Base-by-base conservation (phyloP, 2,329 filamentous ascomycete genomes). In the Aspergillus niger region DNA sequence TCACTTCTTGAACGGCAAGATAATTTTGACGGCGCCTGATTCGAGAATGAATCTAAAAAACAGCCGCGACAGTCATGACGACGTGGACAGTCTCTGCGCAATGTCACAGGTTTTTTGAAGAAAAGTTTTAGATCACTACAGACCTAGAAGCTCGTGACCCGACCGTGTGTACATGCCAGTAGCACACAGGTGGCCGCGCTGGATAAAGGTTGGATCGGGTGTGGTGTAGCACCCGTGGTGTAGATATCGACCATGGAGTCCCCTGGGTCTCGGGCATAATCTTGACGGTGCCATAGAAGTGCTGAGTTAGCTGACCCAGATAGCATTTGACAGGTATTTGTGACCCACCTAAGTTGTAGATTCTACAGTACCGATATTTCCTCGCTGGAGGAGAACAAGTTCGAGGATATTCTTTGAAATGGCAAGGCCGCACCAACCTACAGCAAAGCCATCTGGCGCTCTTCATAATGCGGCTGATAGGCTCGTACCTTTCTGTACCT, bases 21-120 rank as follows among this genome's bases (percentile, higher is more conserved):
- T 80, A 70, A 91, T 89, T 30, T 86, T 84, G 36, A 91, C 86
- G 2, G 85, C 85, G 20, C 87, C 87, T 36, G 86, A 86, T 7
- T 87, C 89, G 65, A 88, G 87, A 0, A 87, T 88, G 8, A 91
- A 71, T 0, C 86, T 84, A 30, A 82, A 82, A 3, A 83, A 36
- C 10, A 36, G 32, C 11, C 11, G 32, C 32, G 2, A 82, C 79
- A 30, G 89, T 82, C 49, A 90, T 36, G 5, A 36, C 11, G 80
- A 41, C 82, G 74, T 17, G 72, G 32, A 71, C 52, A 90, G 77
- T 5, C 72, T 77, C 0, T 84, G 83, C 0, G 86, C 80, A 3
- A 90, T 76, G 1, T 86, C 89, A 60, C 87, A 89, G 0, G 85
- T 88, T 82, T 49, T 49, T 85, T 85, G 77, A 86, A 89, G 1